Base-by-base conservation (phyloP, 1,139 yeast genomes). In the Diutina sp. region DNA sequence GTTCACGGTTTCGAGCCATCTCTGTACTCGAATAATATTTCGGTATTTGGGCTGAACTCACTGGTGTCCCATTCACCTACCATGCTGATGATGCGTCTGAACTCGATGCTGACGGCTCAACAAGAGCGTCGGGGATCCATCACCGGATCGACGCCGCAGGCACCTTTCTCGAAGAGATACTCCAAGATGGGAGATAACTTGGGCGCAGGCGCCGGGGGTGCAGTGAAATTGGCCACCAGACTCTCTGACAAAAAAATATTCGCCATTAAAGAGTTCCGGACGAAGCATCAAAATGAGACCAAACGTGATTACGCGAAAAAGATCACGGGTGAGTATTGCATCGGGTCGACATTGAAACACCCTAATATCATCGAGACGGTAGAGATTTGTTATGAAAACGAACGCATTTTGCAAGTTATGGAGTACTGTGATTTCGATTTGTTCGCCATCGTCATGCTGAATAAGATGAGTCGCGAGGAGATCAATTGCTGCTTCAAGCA, bases 181-280 rank as follows among this genome's bases (percentile, higher is more conserved):
- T 83, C 90, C 55, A 87, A 85, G 66, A 81, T 85, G 56, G 96
- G 96, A 55, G 95, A 90, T 64, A 87, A 83, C 58, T 76, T 91
- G 52, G 98, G 98, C 55, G 96, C 96, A 11, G 98, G 98, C 58
- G 97, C 97, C 2, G 98, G 98, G 51, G 98, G 98, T 5, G 80
- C 93, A 3, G 98, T 91, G 45, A 82, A 85, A 63, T 73, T 91
- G 57, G 85, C 90, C 41, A 84, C 79, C 51, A 75, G 96, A 63
- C 73, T 81, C 52, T 69, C 79, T 30, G 97, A 90, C 69, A 82
- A 81, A 58, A 79, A 79, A 60, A 78, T 86, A 2, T 90, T 89
- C 76, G 98, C 98, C 0, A 97, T 91, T 46, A 91, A 91, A 69
- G 97, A 90, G 69, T 91, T 90, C 69, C 80, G 97, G 61, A 78